phyloP scores from a whole-genome alignment of 169 alveolate species.

The Cryptosporidium sp. region DNA sequence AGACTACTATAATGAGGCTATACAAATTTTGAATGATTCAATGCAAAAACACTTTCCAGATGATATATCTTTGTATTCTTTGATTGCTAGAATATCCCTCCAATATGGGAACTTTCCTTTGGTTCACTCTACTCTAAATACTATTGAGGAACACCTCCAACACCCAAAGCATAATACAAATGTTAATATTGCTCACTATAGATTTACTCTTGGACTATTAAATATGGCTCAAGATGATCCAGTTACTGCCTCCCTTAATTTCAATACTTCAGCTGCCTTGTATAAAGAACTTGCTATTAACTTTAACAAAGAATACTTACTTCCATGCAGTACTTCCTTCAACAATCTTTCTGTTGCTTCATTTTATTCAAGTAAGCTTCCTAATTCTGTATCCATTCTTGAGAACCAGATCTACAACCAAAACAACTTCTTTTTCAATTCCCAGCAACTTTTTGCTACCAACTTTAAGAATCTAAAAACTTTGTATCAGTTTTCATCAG shows the following conservation, averaged over 20 bases:
- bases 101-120: conserved; percentile 43
- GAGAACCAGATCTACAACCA: conserved; percentile 61
- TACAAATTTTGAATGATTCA: conserved; percentile 1
- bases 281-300: conserved; percentile 50
- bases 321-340: conserved; percentile 40
- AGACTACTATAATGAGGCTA: conserved; percentile 55
- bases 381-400: conserved; percentile 25
- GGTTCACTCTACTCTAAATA: conserved; percentile 4
- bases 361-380: conserved; percentile 58
- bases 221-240: conserved; percentile 74
- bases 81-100: conserved; percentile 34
- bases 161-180: conserved; percentile 16
- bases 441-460: conserved; percentile 49
- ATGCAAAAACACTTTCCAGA: conserved; percentile 40
- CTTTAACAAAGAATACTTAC: conserved; percentile 19
- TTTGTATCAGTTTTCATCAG: conserved; percentile 59
- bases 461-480: conserved; percentile 67
- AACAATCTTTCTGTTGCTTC: conserved; percentile 68
- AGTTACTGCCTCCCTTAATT: conserved; percentile 64
- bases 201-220: conserved; percentile 72
- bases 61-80: conserved; percentile 43
- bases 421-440: conserved; percentile 30
- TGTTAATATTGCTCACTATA: conserved; percentile 67
- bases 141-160: conserved; percentile 31
- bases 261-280: conserved; percentile 71